A percentile compares a stretch with the other conserved stretches of the same genome.
These are phyloP conservation scores for Debaryomyces hansenii DNA, from an alignment of 805 yeast species.

Conservation along the genomic window DNA sequence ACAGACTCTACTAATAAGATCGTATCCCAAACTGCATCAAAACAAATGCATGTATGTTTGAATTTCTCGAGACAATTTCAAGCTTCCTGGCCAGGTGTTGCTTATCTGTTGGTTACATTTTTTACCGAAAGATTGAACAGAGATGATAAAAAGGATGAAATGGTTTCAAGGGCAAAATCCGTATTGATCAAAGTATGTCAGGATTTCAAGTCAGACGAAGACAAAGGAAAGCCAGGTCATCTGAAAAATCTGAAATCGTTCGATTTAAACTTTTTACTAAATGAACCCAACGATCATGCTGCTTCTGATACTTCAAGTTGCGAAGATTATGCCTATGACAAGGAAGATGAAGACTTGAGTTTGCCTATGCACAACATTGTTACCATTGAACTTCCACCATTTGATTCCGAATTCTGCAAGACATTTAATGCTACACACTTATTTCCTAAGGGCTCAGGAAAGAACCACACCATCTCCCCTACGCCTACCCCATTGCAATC, in stretches of 20 bases:
- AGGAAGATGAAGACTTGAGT: conserved; percentile 4
- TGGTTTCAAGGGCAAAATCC: conserved; percentile 2
- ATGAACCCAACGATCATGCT: neutral
- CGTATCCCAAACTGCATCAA: conserved; percentile 9
- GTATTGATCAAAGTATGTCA: conserved; percentile 1
- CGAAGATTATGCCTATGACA: neutral
- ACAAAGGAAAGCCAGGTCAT: neutral
- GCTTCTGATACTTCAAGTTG: neutral
- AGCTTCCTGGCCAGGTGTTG: conserved; percentile 11
- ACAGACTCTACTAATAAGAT: conserved; percentile 7
- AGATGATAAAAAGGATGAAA: neutral
- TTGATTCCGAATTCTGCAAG: conserved; percentile 1
- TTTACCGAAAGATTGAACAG: conserved; percentile 4
- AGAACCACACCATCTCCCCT: neutral
- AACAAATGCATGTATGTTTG: conserved; percentile 7
- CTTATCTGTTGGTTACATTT: conserved; percentile 6
- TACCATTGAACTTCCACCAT: conserved; percentile 7
- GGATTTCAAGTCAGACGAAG: neutral
- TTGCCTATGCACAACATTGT: conserved; percentile 4
- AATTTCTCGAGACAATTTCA: conserved; percentile 4
- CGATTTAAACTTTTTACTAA: conserved; percentile 12
- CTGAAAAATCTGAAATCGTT: conserved; percentile 3
- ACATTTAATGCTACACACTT: conserved; percentile 6
- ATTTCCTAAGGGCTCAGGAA: conserved; percentile 3
- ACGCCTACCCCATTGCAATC: neutral